Conservation (phyloP, 768 basidiomycete species). For the Candolleomyces eurysporus region DNA sequence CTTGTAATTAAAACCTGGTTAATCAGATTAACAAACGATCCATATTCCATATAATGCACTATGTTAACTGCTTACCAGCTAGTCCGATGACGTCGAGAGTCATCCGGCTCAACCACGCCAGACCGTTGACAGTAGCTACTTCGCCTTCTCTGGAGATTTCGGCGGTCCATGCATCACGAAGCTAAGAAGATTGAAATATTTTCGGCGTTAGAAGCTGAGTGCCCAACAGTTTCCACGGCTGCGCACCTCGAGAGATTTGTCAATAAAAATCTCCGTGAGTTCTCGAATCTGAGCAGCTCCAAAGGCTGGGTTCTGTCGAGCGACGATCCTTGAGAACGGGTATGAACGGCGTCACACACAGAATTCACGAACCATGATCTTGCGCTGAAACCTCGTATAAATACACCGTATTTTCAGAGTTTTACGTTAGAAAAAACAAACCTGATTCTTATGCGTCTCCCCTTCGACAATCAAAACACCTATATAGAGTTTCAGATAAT, state of each 20-base stretch:
- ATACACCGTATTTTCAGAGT: not conserved
- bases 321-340: not conserved
- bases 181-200: constrained; percentile 23
- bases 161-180: constrained; percentile 46
- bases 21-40: too few species aligned
- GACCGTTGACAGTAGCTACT: constrained; percentile 47
- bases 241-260: not conserved
- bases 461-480: constrained; percentile 49
- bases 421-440: constrained; percentile 10
- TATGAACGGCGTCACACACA: not conserved
- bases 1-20: too few species aligned
- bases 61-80: constrained; percentile 38
- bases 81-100: constrained; percentile 78
- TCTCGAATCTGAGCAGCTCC: constrained; percentile 55
- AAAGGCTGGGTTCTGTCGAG: constrained; percentile 58
- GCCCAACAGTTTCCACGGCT: too few species aligned
- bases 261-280: constrained; percentile 36
- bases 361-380: constrained; percentile 32
- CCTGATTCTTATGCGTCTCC: constrained; percentile 42
- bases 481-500: constrained; percentile 14
- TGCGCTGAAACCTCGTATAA: constrained; percentile 27
- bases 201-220: not conserved
- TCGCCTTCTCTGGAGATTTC: constrained; percentile 29
- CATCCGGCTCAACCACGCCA: constrained; percentile 61
- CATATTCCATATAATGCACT: too few species aligned